Conservation (phyloP, 257 asterid genomes). For the Prunella vulgaris region DNA sequence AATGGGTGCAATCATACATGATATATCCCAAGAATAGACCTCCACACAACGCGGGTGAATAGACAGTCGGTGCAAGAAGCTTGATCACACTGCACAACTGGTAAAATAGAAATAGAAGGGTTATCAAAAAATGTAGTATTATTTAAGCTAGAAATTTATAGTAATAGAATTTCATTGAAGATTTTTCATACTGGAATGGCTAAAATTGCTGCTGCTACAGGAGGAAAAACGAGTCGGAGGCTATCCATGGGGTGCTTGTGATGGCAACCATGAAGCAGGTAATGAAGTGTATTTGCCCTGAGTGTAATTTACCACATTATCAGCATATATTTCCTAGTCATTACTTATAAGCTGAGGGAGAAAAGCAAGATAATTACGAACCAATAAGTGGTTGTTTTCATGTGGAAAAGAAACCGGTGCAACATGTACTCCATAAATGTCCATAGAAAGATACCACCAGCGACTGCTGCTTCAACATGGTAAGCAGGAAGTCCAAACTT, state of each 20-base stretch:
- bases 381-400: slow-evolving; percentile 43
- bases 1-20: slow-evolving; percentile 76
- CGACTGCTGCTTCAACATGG: slow-evolving; percentile 38
- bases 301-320: slow-evolving; percentile 1
- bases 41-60: slow-evolving; percentile 53
- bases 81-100: slow-evolving; percentile 60
- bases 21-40: slow-evolving; percentile 74
- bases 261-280: slow-evolving; percentile 61
- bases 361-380: slow-evolving; percentile 19
- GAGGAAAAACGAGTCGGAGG: slow-evolving; percentile 56
- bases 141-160: background rate
- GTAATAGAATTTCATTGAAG: background rate
- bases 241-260: slow-evolving; percentile 70
- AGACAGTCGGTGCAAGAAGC: slow-evolving; percentile 35
- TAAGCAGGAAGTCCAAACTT: slow-evolving; percentile 34
- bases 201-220: slow-evolving; percentile 43
- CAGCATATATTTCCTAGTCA: background rate
- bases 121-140: background rate
- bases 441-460: slow-evolving; percentile 47
- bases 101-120: slow-evolving; percentile 7
- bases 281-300: slow-evolving; percentile 60
- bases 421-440: slow-evolving; percentile 53
- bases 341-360: background rate
- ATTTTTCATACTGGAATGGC: slow-evolving; percentile 30
- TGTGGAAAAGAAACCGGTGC: slow-evolving; percentile 60